A percentile compares a stretch with the other conserved stretches of the same genome.
Evolutionary conservation across 23 red algal species (phyloP).

Genomic region (Chondrus crispus): DNA sequence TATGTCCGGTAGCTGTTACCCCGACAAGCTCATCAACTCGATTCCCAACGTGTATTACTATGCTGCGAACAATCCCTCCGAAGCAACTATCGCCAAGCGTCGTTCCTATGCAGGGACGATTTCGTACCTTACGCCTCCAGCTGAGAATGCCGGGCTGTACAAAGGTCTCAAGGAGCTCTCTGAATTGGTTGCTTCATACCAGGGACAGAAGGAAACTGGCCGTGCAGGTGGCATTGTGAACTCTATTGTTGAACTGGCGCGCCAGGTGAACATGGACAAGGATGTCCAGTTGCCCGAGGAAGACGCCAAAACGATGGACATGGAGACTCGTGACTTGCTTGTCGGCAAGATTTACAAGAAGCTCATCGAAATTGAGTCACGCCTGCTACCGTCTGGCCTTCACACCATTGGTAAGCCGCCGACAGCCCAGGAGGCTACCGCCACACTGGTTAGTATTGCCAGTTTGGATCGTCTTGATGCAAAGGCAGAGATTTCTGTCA

Average conservation of each 20-base stretch:
- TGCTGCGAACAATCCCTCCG: slow-evolving; percentile 98
- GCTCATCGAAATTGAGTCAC: slow-evolving; percentile 96
- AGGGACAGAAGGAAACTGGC: slow-evolving; percentile 71
- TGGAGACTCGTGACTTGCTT: slow-evolving; percentile 72
- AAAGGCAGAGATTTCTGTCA: slow-evolving; percentile 55
- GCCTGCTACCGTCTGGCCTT: slow-evolving; percentile 88
- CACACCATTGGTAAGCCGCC: slow-evolving; percentile 98
- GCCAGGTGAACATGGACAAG: slow-evolving; percentile 88
- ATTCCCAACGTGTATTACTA: slow-evolving; percentile 99
- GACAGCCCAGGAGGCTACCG: slow-evolving; percentile 87
- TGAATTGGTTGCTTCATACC: slow-evolving; percentile 90
- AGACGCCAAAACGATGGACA: slow-evolving; percentile 50
- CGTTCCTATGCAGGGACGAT: slow-evolving; percentile 97
- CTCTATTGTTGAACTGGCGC: slow-evolving; percentile 81
- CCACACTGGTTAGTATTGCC: slow-evolving; percentile 97
- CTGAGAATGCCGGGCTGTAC: slow-evolving; percentile 98
- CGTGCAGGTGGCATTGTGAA: slow-evolving; percentile 80
- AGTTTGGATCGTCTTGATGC: slow-evolving; percentile 85
- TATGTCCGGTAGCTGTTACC: slow-evolving; percentile 95
- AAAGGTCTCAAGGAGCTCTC: slow-evolving; percentile 94
- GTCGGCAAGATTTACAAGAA: slow-evolving; percentile 91
- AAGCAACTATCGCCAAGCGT: slow-evolving; percentile 98
- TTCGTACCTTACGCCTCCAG: slow-evolving; percentile 97
- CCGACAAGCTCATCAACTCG: slow-evolving; percentile 84
- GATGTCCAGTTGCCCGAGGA: slow-evolving; percentile 76